Evolutionary conservation across 345 rosid species (phyloP), one percentile per base, ranked within the genome.

Genomic region (Populus euphratica): DNA sequence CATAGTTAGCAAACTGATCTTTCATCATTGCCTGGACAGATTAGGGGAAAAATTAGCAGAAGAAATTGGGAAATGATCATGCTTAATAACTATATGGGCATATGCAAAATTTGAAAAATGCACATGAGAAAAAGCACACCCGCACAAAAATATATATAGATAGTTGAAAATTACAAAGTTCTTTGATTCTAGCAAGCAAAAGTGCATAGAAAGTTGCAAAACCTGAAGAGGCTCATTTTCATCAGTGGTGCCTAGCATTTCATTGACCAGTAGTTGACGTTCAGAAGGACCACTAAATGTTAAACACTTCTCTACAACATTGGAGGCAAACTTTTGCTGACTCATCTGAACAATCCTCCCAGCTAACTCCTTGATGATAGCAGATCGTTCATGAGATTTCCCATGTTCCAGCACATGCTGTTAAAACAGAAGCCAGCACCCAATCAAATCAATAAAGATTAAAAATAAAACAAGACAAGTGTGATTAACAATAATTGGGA

Each of bases 171-270:
- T 87, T 72, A 27, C 91, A 81, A 1, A 92, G 89, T 71, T 92
- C 97, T 49, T 88, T 86, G 35, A 94, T 87, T 67, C 88, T 88
- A 73, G 91, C 94, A 69, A 87, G 90, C 92, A 89, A 90, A 76
- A 90, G 86, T 1, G 89, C 89, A 80, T 89, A 94, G 94, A 36
- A 90, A 33, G 8, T 64, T 14, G 73, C 82, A 79, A 41, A 75
- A 95, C 99, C 99, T 95, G 99, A 82, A 95, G 99, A 78, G 99
- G 98, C 86, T 95, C 99, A 62, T 93, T 93, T 82, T 95, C 97
- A 80, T 93, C 99, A 79, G 94, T 89, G 16, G 97, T 81, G 68
- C 97, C 99, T 49, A 95, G 93, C 99, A 95, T 95, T 91, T 95
- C 99, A 77, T 91, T 85, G 73, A 95, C 99, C 67, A 95, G 87